These are phyloP conservation scores for Scalesia atractyloides DNA, from an alignment of 129 eudicot species.

Conservation along the genomic window DNA sequence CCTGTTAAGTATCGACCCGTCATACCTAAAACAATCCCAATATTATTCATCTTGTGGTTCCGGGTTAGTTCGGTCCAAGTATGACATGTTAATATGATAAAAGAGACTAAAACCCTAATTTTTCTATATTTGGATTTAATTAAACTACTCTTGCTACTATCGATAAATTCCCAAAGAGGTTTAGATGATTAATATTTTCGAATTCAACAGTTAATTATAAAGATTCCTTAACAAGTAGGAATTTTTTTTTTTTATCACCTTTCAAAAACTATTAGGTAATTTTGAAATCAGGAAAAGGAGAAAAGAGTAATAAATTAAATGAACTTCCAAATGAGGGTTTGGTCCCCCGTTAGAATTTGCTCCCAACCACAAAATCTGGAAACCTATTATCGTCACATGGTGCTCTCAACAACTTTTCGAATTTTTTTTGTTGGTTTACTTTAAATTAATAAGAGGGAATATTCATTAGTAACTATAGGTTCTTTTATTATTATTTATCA, in stretches of 20 bases:
- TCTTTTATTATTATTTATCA: no score
- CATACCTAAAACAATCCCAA: no score
- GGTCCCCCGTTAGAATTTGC: constrained; percentile 9
- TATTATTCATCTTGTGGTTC: no score
- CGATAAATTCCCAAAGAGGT: no score
- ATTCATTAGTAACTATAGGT: not conserved
- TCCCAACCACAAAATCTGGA: constrained; percentile 20
- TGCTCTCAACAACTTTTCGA: constrained; percentile 9
- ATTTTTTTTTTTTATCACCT: not conserved
- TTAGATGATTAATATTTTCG: no score
- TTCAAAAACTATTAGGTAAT: not conserved
- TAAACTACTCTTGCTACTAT: no score
- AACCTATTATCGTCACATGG: not conserved
- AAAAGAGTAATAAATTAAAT: not conserved
- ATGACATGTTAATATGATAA: no score
- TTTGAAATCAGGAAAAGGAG: not conserved
- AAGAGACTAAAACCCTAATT: no score
- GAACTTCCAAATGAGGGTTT: not conserved
- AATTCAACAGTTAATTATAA: not conserved
- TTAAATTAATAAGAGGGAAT: not conserved
- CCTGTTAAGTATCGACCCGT: no score
- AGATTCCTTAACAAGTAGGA: not conserved
- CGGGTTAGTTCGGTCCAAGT: no score
- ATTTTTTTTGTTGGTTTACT: not conserved
- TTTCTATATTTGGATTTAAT: no score